Conservation (phyloP, 345 rosid species). For the Rubroshorea leprosula region DNA sequence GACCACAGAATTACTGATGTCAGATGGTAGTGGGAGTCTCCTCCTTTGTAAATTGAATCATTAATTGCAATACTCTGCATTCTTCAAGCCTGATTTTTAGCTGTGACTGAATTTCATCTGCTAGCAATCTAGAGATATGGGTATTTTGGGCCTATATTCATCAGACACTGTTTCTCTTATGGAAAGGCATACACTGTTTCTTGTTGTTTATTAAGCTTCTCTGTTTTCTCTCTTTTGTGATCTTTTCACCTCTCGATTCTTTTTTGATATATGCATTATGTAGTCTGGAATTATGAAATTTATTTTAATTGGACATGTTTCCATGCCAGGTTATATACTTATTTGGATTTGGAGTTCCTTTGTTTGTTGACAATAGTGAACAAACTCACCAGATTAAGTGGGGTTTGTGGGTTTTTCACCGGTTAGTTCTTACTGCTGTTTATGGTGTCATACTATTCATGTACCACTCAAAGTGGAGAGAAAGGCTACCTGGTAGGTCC, state of each 20-base stretch:
- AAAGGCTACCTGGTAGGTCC: conserved; percentile 60
- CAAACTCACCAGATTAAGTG: conserved; percentile 51
- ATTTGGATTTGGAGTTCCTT: conserved; percentile 69
- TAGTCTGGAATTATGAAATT: neutral
- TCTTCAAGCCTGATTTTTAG: too few species aligned
- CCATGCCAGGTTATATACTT: conserved; percentile 59
- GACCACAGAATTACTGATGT: neutral
- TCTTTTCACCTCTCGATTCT: neutral
- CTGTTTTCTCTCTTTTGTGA: neutral
- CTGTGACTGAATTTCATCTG: too few species aligned
- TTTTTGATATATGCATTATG: neutral
- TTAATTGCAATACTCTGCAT: too few species aligned
- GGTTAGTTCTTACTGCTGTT: conserved; percentile 68
- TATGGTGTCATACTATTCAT: conserved; percentile 64
- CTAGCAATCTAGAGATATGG: too few species aligned
- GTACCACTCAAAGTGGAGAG: conserved; percentile 87
- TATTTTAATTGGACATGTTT: conserved; percentile 6
- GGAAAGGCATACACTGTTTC: too few species aligned
- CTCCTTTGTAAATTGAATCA: neutral
- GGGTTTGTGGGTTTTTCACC: conserved; percentile 77
- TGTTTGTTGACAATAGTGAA: conserved; percentile 59
- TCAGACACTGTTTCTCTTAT: too few species aligned
- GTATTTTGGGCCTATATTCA: too few species aligned
- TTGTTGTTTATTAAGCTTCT: neutral
- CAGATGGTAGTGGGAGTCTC: neutral